Evolutionary conservation across 169 alveolate species (phyloP), one percentile per base, ranked within the genome.

Genomic region (Plasmodium gallinaceum): DNA sequence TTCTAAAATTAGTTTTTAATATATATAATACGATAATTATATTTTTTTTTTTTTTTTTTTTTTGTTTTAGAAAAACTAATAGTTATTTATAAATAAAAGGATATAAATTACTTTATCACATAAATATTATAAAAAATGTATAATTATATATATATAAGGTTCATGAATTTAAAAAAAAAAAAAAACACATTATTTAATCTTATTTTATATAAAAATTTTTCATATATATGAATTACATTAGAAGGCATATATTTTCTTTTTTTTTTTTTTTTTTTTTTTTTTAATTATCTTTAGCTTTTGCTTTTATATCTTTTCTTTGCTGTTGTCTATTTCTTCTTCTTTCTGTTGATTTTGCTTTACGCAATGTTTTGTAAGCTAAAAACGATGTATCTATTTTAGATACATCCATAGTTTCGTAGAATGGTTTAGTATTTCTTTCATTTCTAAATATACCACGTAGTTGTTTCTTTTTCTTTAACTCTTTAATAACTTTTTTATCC

Each of bases 401-500:
- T 7, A 65, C 70, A 18, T 80, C 90, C 0, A 66, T 80, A 8
- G 90, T 14, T 54, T 80, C 90, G 16, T 37, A 80, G 90, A 51
- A 66, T 26, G 80, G 90, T 16, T 64, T 66, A 22, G 58, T 48
- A 16, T 52, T 80, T 51, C 72, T 52, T 65, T 68, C 76, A 8
- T 80, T 64, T 80, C 65, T 68, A 37, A 80, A 80, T 51, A 66
- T 64, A 20, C 80, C 65, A 37, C 68, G 90, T 64, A 66, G 43
- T 65, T 90, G 95, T 88, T 92, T 88, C 62, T 48, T 88, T n/a
- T 90, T 54, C 24, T 62, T 94, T 80, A 90, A 46, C 66, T 93
- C 80, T 60, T 89, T 88, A 66, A 93, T 72, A 65, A 88, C 94
- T 70, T 96, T 97, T 48, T 95, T 89, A 46, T 95, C 93, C 0